These are phyloP conservation scores for Peltaster fructicola DNA, from an alignment of 2,329 filamentous ascomycete species.

Conservation along the genomic window DNA sequence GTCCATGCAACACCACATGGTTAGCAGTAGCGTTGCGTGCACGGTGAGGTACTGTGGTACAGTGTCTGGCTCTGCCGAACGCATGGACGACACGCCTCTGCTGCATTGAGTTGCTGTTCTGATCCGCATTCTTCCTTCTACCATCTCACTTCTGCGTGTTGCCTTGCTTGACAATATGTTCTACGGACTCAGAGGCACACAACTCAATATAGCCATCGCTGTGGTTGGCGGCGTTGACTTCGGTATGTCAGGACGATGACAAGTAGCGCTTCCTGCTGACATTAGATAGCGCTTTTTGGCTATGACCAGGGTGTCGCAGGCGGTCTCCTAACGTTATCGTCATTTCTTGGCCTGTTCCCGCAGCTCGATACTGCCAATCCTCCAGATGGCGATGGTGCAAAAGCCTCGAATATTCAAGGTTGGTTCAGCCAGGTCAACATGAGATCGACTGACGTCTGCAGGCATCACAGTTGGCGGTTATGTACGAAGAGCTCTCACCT, in stretches of 20 bases:
- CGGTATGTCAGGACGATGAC: too few relatives aligned
- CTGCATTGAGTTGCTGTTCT: too few relatives aligned
- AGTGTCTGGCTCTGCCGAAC: too few relatives aligned
- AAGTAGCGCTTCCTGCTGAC: background rate
- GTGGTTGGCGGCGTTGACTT: constrained; percentile 24
- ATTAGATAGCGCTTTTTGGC: constrained; percentile 10
- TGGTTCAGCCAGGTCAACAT: too few relatives aligned
- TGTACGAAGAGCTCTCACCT: background rate
- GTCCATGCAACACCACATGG: too few relatives aligned
- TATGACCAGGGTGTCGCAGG: constrained; percentile 24
- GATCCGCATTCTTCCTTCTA: too few relatives aligned
- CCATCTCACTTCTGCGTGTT: too few relatives aligned
- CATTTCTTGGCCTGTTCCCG: constrained; percentile 25
- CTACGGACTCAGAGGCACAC: constrained; percentile 23
- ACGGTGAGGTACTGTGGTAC: too few relatives aligned
- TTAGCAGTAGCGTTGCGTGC: too few relatives aligned
- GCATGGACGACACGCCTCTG: too few relatives aligned
- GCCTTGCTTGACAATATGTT: constrained; percentile 11
- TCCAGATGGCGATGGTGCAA: constrained; percentile 2
- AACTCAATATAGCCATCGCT: constrained; percentile 25
- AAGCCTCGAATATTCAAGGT: constrained; percentile 14
- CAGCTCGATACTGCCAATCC: constrained; percentile 18
- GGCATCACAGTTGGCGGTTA: constrained; percentile 15
- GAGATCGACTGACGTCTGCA: too few relatives aligned
- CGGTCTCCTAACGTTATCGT: constrained; percentile 25